Evolutionary conservation across 140 eudicot genomes (phyloP), one percentile per base, ranked within the genome.

Genomic region (Bidens hawaiensis): DNA sequence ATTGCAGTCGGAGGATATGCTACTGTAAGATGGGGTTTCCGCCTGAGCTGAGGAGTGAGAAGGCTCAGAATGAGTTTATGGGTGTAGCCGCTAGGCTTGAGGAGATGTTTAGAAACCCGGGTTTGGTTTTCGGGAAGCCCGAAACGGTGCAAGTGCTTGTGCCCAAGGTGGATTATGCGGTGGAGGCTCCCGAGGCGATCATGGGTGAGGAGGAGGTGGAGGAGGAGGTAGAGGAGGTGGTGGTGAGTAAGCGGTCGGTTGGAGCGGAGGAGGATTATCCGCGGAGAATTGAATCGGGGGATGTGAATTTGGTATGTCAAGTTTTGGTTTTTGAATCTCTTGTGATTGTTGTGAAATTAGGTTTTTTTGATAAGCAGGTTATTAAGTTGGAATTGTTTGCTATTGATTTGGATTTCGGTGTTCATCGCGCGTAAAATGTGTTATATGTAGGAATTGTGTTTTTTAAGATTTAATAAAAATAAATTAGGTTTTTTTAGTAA

Each of bases 151-250:
- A 83, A 74, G 85, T 85, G 9, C 72, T 64, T n/a, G 97, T 89
- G 4, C 95, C 95, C 11, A 86, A 86, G 71, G 79, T 89, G 12
- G 14, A 53, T 13, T n/a, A 72, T 88, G 67, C 76, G 76, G 11
- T 65, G 73, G 79, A 22, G 63, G 82, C 14, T 34, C n/a, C n/a
- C n/a, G n/a, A n/a, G n/a, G n/a, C n/a, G n/a, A n/a, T n/a, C n/a
- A n/a, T n/a, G n/a, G n/a, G n/a, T 16, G 81, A 60, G 8, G 81
- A 57, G 13, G 81, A 60, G 36, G 87, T 56, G 63, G 81, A 81
- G 81, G 81, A 56, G 82, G 66, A 85, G 85, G 90, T 80, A 93
- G 81, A 56, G 82, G 78, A 79, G 70, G 97, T 95, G 5, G 88
- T 90, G 5, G 96, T 72, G 6, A 86, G n/a, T n/a, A n/a, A n/a